Evolutionary conservation across 306 rosid species (phyloP), one percentile per base, ranked within the genome.

Genomic region (Quercus ilex): DNA sequence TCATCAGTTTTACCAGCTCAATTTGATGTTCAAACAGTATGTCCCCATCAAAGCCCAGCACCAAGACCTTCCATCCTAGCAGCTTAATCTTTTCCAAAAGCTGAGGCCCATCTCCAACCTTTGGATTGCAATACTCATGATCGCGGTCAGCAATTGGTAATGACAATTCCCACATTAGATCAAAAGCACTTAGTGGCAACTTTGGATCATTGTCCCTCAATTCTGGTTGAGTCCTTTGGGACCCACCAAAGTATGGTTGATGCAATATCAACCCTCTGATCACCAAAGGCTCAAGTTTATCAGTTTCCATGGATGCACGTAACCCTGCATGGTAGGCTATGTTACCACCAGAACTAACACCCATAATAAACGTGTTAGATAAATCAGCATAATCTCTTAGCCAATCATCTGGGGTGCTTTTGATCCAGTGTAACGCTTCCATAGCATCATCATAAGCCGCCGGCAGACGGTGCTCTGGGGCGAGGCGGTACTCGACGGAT

Each of bases 221-320:
- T 56, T 88, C 92, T 1, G 90, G 84, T 3, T 10, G 56, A 0
- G 82, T 85, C 81, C 87, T 84, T 4, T 5, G 60, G 56, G 58
- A 52, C 52, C 92, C 95, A 68, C 92, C 76, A 23, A 88, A 91
- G 69, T 6, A 84, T 0, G 91, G 91, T 30, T 89, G 92, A 14
- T 68, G 53, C 77, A 91, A 65, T 76, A 91, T 78, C 13, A 91
- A 74, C 85, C 89, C 95, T 82, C 20, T 13, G 73, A 89, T 87
- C 20, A 38, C 75, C 6, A 68, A 3, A 7, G 74, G 87, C 11
- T 9, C 12, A 15, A 69, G 67, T 18, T 55, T 1, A 23, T 30
- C 4, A 13, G 2, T 38, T 9, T 53, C 85, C 3, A 31, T 77
- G 7, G 75, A 75, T 19, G 52, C 79, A 12, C 81, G 87, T 0